Evolutionary conservation across 2,329 filamentous ascomycete genomes (phyloP).

Genomic region (Fusarium nematophilum): DNA sequence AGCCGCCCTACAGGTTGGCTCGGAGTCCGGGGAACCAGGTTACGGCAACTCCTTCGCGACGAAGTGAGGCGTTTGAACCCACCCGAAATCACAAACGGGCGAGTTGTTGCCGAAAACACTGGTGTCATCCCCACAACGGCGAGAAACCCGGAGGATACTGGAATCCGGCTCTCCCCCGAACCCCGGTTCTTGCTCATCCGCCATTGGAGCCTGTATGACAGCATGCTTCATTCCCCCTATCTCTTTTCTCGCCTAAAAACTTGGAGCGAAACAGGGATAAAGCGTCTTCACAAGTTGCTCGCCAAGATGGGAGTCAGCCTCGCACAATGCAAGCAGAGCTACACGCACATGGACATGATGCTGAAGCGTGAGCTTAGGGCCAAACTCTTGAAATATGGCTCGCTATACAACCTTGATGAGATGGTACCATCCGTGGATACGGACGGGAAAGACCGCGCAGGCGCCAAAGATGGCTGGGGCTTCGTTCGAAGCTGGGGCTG

Average conservation of each 20-base stretch:
- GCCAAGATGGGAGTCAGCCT: constrained; percentile 98
- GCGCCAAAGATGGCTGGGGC: constrained; percentile 91
- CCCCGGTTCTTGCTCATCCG: constrained; percentile 91
- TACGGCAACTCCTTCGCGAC: constrained; percentile 87
- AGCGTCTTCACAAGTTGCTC: constrained; percentile 90
- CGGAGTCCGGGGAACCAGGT: constrained; percentile 82
- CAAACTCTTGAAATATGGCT: constrained; percentile 90
- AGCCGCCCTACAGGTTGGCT: constrained; percentile 78
- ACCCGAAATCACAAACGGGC: constrained; percentile 72
- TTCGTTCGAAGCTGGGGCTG: constrained; percentile 98
- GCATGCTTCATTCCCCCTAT: constrained; percentile 97
- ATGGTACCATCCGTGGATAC: constrained; percentile 85
- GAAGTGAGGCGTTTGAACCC: constrained; percentile 95
- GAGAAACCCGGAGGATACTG: constrained; percentile 87
- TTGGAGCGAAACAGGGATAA: constrained; percentile 90
- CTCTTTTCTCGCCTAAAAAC: constrained; percentile 91
- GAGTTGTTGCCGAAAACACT: constrained; percentile 71
- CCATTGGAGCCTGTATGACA: constrained; percentile 98
- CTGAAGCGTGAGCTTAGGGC: constrained; percentile 88
- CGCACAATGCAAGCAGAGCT: constrained; percentile 93
- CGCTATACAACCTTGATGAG: constrained; percentile 92
- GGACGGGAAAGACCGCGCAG: constrained; percentile 74
- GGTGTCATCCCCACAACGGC: constrained; percentile 93
- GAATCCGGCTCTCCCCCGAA: constrained; percentile 92
- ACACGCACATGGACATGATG: constrained; percentile 98